Conservation (phyloP, 164 flowering plant genomes). For the Chimonanthus salicifolius region DNA sequence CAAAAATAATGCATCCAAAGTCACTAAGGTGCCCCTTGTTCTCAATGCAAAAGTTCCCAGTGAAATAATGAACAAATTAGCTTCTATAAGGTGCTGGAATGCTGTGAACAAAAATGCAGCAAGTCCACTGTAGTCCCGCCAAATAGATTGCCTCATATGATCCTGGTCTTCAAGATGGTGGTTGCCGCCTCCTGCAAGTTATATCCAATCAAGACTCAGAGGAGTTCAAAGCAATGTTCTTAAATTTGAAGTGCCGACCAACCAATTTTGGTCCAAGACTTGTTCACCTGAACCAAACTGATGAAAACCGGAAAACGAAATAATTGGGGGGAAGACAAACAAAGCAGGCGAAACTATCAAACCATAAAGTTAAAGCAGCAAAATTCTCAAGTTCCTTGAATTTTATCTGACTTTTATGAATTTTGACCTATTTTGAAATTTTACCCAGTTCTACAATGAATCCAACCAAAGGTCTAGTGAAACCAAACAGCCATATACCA, state of each 20-base stretch:
- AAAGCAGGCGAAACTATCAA: background rate
- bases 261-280: too few species aligned
- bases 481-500: too few species aligned
- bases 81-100: constrained; percentile 5
- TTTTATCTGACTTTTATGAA: too few species aligned
- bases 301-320: too few species aligned
- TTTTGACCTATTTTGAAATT: too few species aligned
- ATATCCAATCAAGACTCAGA: background rate
- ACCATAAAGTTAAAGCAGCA: background rate
- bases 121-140: constrained; percentile 8
- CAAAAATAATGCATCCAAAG: too few species aligned
- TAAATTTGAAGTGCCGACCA: background rate
- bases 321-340: too few species aligned
- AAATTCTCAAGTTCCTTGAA: background rate
- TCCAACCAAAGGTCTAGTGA: too few species aligned
- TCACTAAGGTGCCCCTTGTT: background rate
- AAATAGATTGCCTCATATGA: background rate
- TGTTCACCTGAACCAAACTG: too few species aligned
- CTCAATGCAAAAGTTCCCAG: background rate
- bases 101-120: constrained; percentile 26
- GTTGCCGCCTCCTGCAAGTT: constrained; percentile 63
- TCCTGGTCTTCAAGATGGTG: constrained; percentile 31
- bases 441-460: too few species aligned
- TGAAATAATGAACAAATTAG: background rate
- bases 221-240: background rate